Evolutionary conservation across 768 basidiomycete genomes (phyloP).

Genomic region (Termitomyces sp.): DNA sequence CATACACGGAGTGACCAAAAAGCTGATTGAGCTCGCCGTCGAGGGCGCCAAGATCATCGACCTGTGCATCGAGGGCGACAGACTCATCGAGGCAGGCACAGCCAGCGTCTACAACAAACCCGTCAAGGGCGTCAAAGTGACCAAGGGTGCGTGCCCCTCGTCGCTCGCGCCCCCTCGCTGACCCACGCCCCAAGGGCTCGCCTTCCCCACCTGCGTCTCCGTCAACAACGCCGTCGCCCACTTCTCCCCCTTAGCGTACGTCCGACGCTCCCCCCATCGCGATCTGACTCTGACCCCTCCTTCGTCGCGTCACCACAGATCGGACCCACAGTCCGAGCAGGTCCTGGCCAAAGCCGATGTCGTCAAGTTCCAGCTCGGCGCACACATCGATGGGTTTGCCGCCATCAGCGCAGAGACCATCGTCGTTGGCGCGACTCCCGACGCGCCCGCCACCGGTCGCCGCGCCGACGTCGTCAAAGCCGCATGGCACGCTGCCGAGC

Average conservation of each 20-base stretch:
- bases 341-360: conserved; percentile 80
- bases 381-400: conserved; percentile 97
- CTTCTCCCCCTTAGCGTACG: conserved; percentile 92
- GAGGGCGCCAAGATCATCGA: conserved; percentile 88
- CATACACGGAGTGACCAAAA: conserved; percentile 77
- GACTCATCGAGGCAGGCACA: conserved; percentile 83
- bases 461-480: conserved; percentile 92
- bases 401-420: conserved; percentile 92
- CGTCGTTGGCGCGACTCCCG: conserved; percentile 72
- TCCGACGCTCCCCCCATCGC: conserved; percentile 20
- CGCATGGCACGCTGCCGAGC: conserved; percentile 89
- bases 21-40: conserved; percentile 67
- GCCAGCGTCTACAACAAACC: conserved; percentile 85
- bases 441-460: conserved; percentile 74
- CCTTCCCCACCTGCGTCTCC: conserved; percentile 91
- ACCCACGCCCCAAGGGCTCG: conserved; percentile 52
- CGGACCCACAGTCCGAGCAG: conserved; percentile 66
- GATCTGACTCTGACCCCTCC: not conserved
- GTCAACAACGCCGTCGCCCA: conserved; percentile 95
- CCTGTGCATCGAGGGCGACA: conserved; percentile 91
- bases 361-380: conserved; percentile 94
- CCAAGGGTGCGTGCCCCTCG: conserved; percentile 64
- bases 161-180: conserved; percentile 16
- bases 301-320: conserved; percentile 34
- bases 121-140: conserved; percentile 81